Conservation (phyloP, 2,329 filamentous ascomycete genomes). For the Annulohypoxylon truncatum region DNA sequence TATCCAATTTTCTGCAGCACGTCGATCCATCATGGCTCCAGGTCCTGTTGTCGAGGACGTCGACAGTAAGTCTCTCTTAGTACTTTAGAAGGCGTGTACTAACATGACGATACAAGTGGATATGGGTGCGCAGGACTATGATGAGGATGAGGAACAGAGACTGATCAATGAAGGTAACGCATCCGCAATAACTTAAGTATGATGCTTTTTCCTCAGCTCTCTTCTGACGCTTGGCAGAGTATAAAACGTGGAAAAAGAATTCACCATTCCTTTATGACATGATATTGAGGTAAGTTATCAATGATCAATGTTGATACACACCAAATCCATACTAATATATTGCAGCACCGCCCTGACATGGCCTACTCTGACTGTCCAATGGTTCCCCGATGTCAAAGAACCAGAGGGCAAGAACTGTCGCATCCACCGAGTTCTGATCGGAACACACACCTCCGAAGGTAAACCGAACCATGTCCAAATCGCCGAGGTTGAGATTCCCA, state of each 20-base stretch:
- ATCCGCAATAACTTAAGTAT: neutral
- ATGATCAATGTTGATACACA: slow-evolving; percentile 7
- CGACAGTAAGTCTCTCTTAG: slow-evolving; percentile 56
- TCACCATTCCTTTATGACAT: slow-evolving; percentile 98
- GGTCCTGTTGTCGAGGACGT: slow-evolving; percentile 62
- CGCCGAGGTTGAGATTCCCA: slow-evolving; percentile 92
- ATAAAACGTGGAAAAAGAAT: slow-evolving; percentile 99
- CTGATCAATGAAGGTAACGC: slow-evolving; percentile 87
- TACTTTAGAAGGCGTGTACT: slow-evolving; percentile 15
- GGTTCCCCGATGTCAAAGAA: slow-evolving; percentile 95
- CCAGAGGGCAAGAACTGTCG: slow-evolving; percentile 87
- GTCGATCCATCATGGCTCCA: slow-evolving; percentile 57
- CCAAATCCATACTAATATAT: neutral
- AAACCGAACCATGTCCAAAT: slow-evolving; percentile 94
- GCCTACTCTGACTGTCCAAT: slow-evolving; percentile 97
- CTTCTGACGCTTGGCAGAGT: slow-evolving; percentile 68
- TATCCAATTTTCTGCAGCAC: neutral
- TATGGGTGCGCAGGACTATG: slow-evolving; percentile 71
- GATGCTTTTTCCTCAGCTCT: neutral
- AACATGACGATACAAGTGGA: slow-evolving; percentile 53
- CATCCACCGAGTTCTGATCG: slow-evolving; percentile 88
- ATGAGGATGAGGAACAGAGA: slow-evolving; percentile 81
- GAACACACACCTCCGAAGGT: slow-evolving; percentile 91
- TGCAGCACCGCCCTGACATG: slow-evolving; percentile 87
- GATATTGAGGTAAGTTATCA: slow-evolving; percentile 76